phyloP scores from a whole-genome alignment of 345 rosid species.

The Murraya paniculata region DNA sequence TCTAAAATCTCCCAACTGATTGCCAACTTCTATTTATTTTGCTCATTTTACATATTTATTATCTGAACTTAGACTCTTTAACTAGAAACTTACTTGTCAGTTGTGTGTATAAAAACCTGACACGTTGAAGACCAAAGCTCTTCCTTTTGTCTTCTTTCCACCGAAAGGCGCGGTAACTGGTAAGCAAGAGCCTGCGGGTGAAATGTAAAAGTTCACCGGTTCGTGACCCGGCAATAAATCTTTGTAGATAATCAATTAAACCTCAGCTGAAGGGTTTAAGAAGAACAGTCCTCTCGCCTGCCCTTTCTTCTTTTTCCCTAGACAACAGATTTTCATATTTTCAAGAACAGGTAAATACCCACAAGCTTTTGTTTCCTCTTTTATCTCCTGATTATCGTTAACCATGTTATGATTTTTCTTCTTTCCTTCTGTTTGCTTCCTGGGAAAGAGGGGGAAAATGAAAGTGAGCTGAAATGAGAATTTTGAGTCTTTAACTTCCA shows the following conservation, averaged over 20 bases:
- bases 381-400: neutral
- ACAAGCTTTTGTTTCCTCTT: neutral
- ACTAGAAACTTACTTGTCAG: neutral
- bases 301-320: slow-evolving; percentile 4
- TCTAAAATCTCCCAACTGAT: neutral
- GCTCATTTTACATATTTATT: neutral
- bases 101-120: slow-evolving; percentile 40
- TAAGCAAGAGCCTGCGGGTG: slow-evolving; percentile 17
- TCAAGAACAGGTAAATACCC: slow-evolving; percentile 7
- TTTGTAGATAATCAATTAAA: slow-evolving; percentile 2
- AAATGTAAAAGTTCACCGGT: slow-evolving; percentile 13
- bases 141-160: neutral
- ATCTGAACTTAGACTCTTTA: neutral
- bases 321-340: neutral
- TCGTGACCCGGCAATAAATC: neutral
- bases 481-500: neutral
- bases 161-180: slow-evolving; percentile 30
- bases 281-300: neutral
- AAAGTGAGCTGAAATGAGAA: neutral
- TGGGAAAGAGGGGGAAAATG: slow-evolving; percentile 7
- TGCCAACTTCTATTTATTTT: neutral
- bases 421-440: slow-evolving; percentile 13
- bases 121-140: slow-evolving; percentile 37
- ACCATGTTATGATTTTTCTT: neutral
- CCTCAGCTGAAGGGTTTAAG: slow-evolving; percentile 30